Percentiles rank a stretch among this genome's conserved stretches.
phyloP scores from a whole-genome alignment of 257 asterid genomes.

The Jasminum sambac region DNA sequence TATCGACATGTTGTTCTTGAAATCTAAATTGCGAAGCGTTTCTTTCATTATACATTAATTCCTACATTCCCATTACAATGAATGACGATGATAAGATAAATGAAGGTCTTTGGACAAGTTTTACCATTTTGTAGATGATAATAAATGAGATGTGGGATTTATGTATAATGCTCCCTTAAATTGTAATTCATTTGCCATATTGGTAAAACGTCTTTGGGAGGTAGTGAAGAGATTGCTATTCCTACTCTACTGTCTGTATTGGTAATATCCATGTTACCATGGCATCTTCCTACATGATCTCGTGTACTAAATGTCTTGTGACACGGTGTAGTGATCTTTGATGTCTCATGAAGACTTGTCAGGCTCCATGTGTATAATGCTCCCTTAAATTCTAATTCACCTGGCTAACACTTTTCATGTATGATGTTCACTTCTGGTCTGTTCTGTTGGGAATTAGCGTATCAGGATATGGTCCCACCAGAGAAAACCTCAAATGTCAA shows the following conservation, averaged over 20 bases:
- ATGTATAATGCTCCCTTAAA: too few species aligned
- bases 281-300: neutral
- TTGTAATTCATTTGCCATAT: too few species aligned
- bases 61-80: neutral
- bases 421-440: slow-evolving; percentile 21
- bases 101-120: neutral
- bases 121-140: neutral
- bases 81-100: neutral
- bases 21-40: neutral
- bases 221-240: neutral
- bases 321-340: too few species aligned
- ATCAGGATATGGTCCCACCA: slow-evolving; percentile 69
- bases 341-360: neutral
- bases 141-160: neutral
- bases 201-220: neutral
- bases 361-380: neutral
- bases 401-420: slow-evolving; percentile 18
- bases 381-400: neutral
- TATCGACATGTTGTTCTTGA: neutral
- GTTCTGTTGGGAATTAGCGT: slow-evolving; percentile 56
- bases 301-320: neutral
- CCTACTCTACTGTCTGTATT: neutral
- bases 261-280: neutral
- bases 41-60: neutral
- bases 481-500: slow-evolving; percentile 70